A percentile compares a stretch with the other conserved stretches of the same genome.
phyloP scores from a whole-genome alignment of 140 eudicot genomes.

The Flaveria floridana region DNA sequence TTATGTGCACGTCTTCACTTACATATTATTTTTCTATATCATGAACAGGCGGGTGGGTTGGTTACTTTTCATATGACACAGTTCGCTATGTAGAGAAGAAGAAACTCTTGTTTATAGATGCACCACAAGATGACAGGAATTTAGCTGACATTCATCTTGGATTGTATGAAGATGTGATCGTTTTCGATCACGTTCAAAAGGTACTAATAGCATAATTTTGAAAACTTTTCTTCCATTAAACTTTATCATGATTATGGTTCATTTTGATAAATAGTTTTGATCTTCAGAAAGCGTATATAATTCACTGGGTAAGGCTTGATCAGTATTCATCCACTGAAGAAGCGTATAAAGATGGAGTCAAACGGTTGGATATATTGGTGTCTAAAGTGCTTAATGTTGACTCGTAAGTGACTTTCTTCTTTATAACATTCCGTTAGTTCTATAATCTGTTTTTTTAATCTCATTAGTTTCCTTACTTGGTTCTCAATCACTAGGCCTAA shows the following conservation, averaged over 20 bases:
- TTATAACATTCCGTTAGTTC: background rate
- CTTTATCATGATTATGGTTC: background rate
- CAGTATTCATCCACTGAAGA: slow-evolving; percentile 57
- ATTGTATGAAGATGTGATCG: slow-evolving; percentile 81
- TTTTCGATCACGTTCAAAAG: slow-evolving; percentile 94
- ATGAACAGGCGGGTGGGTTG: slow-evolving; percentile 91
- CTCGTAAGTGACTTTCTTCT: slow-evolving; percentile 47
- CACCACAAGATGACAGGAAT: slow-evolving; percentile 74
- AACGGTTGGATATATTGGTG: slow-evolving; percentile 56
- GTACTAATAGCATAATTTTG: slow-evolving; percentile 38
- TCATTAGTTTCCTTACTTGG: slow-evolving; percentile 12
- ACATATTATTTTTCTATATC: background rate
- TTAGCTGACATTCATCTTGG: slow-evolving; percentile 85
- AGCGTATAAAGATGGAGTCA: slow-evolving; percentile 71
- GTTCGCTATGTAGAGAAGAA: slow-evolving; percentile 74
- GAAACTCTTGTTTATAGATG: slow-evolving; percentile 61
- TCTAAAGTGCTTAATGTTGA: slow-evolving; percentile 65
- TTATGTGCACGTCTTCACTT: background rate
- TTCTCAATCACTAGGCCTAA: slow-evolving; percentile 53
- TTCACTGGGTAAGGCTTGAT: slow-evolving; percentile 90
- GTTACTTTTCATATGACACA: slow-evolving; percentile 90
- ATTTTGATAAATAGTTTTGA: slow-evolving; percentile 17
- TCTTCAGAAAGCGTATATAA: slow-evolving; percentile 69
- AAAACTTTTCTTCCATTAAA: background rate
- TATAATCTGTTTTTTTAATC: background rate